Conservation (phyloP, 1,139 yeast genomes). For the Suhomyces coccinellae region DNA sequence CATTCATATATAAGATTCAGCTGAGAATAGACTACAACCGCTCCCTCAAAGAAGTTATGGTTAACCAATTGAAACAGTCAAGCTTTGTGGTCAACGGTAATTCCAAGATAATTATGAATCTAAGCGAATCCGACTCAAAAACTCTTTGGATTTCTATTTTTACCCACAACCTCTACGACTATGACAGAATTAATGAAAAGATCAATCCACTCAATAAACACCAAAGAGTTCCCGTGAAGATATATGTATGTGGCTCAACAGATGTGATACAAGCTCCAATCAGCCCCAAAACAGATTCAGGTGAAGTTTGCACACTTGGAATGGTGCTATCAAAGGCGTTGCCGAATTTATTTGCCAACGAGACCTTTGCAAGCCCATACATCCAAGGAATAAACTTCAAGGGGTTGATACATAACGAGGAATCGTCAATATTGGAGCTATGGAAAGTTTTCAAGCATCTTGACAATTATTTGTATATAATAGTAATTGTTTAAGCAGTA, state of each 20-base stretch:
- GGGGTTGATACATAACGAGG: conserved; percentile 33
- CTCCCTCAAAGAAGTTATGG: conserved; percentile 54
- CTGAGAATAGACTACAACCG: conserved; percentile 25
- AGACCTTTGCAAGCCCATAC: conserved; percentile 41
- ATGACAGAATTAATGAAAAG: conserved; percentile 23
- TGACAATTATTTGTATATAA: conserved; percentile 77
- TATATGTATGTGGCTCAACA: conserved; percentile 52
- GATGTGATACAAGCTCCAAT: conserved; percentile 52
- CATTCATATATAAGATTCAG: conserved; percentile 28
- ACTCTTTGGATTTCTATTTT: conserved; percentile 56
- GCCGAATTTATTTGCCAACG: conserved; percentile 24
- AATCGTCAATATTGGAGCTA: conserved; percentile 41
- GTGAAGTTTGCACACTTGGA: conserved; percentile 35
- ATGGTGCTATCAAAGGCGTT: conserved; percentile 22
- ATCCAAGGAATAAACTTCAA: conserved; percentile 68
- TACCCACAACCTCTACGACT: conserved; percentile 31
- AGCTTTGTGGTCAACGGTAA: conserved; percentile 72
- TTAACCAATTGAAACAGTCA: conserved; percentile 79
- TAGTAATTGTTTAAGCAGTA: conserved; percentile 23
- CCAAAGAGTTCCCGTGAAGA: conserved; percentile 56
- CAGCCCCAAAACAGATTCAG: conserved; percentile 9
- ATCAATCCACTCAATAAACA: conserved; percentile 38
- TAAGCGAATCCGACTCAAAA: conserved; percentile 61
- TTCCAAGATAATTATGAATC: conserved; percentile 71
- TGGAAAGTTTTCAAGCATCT: conserved; percentile 57